Evolutionary conservation across 1,284 basidiomycete species (phyloP).

Genomic region (Leccinum griseonigrum): DNA sequence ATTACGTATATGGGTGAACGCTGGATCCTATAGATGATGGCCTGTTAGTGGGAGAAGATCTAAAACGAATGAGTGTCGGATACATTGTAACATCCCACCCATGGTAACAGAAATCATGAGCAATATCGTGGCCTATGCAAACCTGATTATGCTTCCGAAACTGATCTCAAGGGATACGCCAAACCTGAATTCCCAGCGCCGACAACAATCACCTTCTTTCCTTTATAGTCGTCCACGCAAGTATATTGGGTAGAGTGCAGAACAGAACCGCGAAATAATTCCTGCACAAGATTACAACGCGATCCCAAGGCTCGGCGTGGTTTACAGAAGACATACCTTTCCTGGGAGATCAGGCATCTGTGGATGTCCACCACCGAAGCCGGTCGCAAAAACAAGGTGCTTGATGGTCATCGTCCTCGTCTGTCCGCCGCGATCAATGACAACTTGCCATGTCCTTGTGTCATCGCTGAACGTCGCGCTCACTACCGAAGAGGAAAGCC

Average conservation of each 20-base stretch:
- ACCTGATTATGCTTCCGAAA: background rate
- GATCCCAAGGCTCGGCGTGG: background rate
- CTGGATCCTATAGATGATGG: background rate
- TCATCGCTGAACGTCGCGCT: slow-evolving; percentile 33
- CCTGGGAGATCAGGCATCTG: slow-evolving; percentile 31
- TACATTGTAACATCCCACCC: slow-evolving; percentile 28
- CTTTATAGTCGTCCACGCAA: slow-evolving; percentile 30
- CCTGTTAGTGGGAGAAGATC: background rate
- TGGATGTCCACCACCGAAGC: slow-evolving; percentile 37
- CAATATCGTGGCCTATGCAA: slow-evolving; percentile 29
- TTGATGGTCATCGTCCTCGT: slow-evolving; percentile 28
- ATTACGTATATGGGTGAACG: slow-evolving; percentile 1
- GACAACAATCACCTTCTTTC: slow-evolving; percentile 26
- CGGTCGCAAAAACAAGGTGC: slow-evolving; percentile 40
- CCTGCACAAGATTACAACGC: slow-evolving; percentile 11
- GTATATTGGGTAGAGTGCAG: slow-evolving; percentile 40
- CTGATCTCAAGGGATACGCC: background rate
- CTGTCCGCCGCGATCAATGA: slow-evolving; percentile 25
- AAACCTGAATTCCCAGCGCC: slow-evolving; percentile 29
- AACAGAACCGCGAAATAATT: slow-evolving; percentile 17
- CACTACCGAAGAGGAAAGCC: slow-evolving; percentile 34
- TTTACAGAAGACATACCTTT: slow-evolving; percentile 7
- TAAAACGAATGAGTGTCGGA: background rate
- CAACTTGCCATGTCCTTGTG: slow-evolving; percentile 35
- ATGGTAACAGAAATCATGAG: slow-evolving; percentile 21